Evolutionary conservation across 352 stramenopile species (phyloP), one percentile per base, ranked within the genome.

Genomic region (Globisporangium irregulare): DNA sequence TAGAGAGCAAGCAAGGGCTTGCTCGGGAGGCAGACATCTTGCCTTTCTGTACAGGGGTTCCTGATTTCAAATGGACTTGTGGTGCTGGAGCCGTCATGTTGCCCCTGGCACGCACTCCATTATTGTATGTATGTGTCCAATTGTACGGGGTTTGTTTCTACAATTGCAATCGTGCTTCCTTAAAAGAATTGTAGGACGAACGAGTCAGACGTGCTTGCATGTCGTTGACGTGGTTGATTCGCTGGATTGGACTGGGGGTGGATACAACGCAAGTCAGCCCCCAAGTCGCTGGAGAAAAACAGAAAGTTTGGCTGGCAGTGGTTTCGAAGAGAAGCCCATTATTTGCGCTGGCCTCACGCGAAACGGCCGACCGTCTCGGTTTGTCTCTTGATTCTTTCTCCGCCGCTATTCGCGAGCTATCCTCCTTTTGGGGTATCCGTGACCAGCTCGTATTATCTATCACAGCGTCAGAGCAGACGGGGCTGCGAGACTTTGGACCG

Each of bases 361-460:
- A 55, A 55, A 55, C 48, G 48, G 48, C n/a, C 48, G n/a, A 10
- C 38, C 27, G 27, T 43, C 36, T 43, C 36, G 36, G 38, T 24
- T 55, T 55, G 48, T 54, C 46, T 25, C 46, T 54, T 27, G 46
- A 27, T 54, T 54, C 20, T 54, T 46, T 46, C 38, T 46, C 38
- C 38, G 12, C 38, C 38, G 10, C 38, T 4, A 46, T 15, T 46
- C 38, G 12, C 12, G 10, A 46, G 9, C 38, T 46, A 46, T 46
- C 38, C 14, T 46, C 38, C 12, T 46, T 46, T 46, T 18, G 12
- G 38, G 12, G 38, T 48, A 48, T 43, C 36, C 9, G 36, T 43
- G 14, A 8, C 10, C 38, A 50, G 41, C 41, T 18, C 41, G 27
- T 32, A 32, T 32, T 32, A 32, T 32, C 20, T n/a, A 50, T 50